phyloP scores from a whole-genome alignment of 306 rosid genomes.

The Fagus crenata region DNA sequence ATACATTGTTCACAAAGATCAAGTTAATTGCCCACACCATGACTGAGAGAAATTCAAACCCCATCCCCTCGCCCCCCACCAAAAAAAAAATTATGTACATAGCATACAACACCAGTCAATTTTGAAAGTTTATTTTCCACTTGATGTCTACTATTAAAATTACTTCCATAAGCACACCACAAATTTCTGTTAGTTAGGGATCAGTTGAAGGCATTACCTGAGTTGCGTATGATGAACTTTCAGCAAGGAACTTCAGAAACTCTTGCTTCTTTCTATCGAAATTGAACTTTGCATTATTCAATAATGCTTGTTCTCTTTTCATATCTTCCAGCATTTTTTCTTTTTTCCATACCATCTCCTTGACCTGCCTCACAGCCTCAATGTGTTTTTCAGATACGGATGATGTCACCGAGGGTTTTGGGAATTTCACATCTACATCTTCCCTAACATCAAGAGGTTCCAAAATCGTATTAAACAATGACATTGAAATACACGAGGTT shows the following conservation, averaged over 20 bases:
- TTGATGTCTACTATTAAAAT: not conserved
- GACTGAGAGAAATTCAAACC: not conserved
- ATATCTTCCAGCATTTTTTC: conserved; percentile 62
- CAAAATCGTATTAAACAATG: conserved; percentile 2
- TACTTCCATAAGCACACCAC: not conserved
- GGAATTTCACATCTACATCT: conserved; percentile 69
- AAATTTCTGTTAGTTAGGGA: not conserved
- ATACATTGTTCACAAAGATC: not conserved
- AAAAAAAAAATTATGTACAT: not conserved
- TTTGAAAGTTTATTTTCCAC: not conserved
- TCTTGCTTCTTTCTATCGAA: conserved; percentile 67
- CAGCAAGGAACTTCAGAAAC: conserved; percentile 64
- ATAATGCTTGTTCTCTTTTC: conserved; percentile 53
- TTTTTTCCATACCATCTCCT: conserved; percentile 54
- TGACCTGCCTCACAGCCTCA: conserved; percentile 58
- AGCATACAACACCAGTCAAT: not conserved
- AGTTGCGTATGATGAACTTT: conserved; percentile 66
- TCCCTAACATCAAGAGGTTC: conserved; percentile 55
- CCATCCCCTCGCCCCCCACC: too few relatives aligned
- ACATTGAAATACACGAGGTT: conserved; percentile 8
- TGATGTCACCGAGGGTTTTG: conserved; percentile 41
- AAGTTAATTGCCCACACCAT: not conserved
- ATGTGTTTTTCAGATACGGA: conserved; percentile 36
- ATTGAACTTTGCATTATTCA: conserved; percentile 55
- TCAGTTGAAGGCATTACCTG: conserved; percentile 49